A percentile compares a stretch with the other conserved stretches of the same genome.
Conservation (phyloP, 2,329 filamentous ascomycete genomes). For the Aurifilum marmelostoma region DNA sequence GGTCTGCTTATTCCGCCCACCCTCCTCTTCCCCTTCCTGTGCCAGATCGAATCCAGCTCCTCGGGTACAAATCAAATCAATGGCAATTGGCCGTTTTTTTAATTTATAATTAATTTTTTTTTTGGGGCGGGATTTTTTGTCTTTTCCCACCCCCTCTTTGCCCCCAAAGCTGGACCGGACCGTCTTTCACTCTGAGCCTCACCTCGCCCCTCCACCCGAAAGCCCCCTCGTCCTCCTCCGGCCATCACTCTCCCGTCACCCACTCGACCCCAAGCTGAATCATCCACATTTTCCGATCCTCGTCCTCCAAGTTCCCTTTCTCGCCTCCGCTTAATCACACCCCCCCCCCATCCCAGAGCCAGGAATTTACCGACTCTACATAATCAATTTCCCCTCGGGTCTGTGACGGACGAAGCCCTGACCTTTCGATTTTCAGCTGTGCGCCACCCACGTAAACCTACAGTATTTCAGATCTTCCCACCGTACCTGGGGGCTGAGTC, state of each 20-base stretch:
- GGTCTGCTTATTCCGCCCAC: background rate
- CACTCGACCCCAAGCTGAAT: constrained; percentile 5
- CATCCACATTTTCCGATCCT: constrained; percentile 1
- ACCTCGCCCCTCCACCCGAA: background rate
- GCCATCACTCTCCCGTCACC: background rate
- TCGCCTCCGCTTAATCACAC: constrained; percentile 5
- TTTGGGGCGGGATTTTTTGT: background rate
- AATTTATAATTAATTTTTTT: background rate
- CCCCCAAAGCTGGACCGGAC: background rate
- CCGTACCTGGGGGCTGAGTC: background rate
- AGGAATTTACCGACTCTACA: background rate
- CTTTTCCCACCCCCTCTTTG: background rate
- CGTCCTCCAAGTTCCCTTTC: background rate
- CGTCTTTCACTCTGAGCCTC: background rate
- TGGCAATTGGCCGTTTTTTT: background rate
- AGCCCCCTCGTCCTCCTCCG: background rate
- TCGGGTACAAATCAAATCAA: background rate
- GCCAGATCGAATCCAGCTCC: background rate
- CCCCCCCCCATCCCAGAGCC: background rate
- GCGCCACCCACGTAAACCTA: background rate
- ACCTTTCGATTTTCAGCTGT: background rate
- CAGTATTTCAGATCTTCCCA: background rate
- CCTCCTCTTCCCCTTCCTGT: background rate
- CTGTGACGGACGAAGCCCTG: background rate
- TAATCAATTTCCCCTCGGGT: background rate